These are phyloP conservation scores for Eucalyptus sp. DNA, from an alignment of 345 rosid genomes.

Conservation along the genomic window DNA sequence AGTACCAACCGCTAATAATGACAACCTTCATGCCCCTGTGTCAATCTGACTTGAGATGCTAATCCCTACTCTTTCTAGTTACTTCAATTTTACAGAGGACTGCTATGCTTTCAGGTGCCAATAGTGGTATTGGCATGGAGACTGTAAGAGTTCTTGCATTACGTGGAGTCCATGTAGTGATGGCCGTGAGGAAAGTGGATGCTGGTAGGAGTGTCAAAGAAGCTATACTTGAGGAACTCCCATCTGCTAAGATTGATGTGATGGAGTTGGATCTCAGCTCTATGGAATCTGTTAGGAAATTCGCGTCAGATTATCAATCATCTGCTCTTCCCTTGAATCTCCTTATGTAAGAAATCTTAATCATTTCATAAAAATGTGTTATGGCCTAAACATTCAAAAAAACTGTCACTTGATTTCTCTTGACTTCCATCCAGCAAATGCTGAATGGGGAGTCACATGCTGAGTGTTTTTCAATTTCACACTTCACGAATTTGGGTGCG, in stretches of 20 bases:
- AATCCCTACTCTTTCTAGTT: background rate
- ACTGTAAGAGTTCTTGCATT: slow-evolving; percentile 23
- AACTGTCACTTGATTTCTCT: background rate
- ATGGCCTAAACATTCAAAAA: background rate
- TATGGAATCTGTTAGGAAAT: slow-evolving; percentile 23
- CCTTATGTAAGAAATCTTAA: slow-evolving; percentile 15
- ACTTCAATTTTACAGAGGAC: background rate
- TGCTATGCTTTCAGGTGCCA: slow-evolving; percentile 11
- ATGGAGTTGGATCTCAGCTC: slow-evolving; percentile 30
- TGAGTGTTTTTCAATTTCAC: background rate
- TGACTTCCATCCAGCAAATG: background rate
- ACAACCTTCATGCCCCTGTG: background rate
- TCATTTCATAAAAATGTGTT: background rate
- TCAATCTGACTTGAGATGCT: background rate
- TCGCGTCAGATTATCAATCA: slow-evolving; percentile 11
- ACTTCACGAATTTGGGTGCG: background rate
- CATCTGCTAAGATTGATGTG: slow-evolving; percentile 8
- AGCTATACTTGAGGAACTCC: background rate
- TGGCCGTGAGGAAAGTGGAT: slow-evolving; percentile 15
- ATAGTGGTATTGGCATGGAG: slow-evolving; percentile 29
- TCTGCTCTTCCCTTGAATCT: slow-evolving; percentile 22
- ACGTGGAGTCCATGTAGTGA: background rate
- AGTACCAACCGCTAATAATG: background rate
- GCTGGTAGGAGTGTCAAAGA: slow-evolving; percentile 18
- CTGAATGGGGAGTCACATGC: background rate